Base-by-base conservation (phyloP, 2,329 filamentous ascomycete species). In the Xylariaceae sp. region DNA sequence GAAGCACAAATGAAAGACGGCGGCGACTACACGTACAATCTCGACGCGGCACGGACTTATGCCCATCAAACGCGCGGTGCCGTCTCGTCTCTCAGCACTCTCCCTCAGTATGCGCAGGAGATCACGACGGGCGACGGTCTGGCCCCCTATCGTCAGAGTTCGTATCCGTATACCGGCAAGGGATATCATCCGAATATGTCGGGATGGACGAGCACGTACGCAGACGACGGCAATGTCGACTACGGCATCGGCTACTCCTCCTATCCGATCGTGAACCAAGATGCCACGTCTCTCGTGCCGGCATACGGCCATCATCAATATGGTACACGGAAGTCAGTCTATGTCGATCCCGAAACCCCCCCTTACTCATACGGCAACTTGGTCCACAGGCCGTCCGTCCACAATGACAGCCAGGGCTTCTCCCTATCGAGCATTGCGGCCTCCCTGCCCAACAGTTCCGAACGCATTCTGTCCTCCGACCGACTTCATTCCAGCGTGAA, bases 341-440 rank as follows among this genome's bases (percentile, higher is more conserved):
- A 73, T 49, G 61, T 72, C 47, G 72, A 74, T 6, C 48, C 70
- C 0, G 71, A 71, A 12, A 43, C 62, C 0, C 40, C 69, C 1
- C 29, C 62, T 0, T 72, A 72, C 39, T 65, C 66, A 2, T 75
- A 74, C 53, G 60, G 62, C 3, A 67, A 59, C 34, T 62, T 75
- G n/a, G 66, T 71, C 6, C 72, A 73, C 40, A 71, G 73, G 1
- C 70, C 71, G 4, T 64, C 64, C 1, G 60, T 62, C 19, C 62
- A 39, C 43, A 64, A 64, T 40, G 72, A 73, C 8, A 62, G 68
- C 5, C 64, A 71, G 3, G 70, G 65, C 42, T 73, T 75, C 57
- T 73, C 72, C 5, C 66, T 76, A n/a, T 71, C 72, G 0, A 66
- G 67, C 41, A 72, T 75, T 53, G 72, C 73, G 4, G 71, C 73